Percentiles rank a stretch among this genome's conserved stretches.
Conservation (phyloP, 164 flowering plant species). For the Tinospora cordifolia region DNA sequence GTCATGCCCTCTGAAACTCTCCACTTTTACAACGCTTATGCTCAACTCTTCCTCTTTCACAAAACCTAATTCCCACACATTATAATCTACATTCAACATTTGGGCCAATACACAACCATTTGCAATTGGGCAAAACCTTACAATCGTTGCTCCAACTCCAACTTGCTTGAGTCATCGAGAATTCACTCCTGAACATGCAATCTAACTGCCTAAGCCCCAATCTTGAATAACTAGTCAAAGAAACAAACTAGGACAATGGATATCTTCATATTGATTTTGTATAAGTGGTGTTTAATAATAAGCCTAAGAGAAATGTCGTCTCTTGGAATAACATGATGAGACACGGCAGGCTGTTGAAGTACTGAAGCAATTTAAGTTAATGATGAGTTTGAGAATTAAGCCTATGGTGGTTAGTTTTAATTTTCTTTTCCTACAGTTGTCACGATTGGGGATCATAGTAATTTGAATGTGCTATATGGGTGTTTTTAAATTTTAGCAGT, state of each 20-base stretch:
- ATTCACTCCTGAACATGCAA: constrained; percentile 82
- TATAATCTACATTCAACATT: constrained; percentile 76
- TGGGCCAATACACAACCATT: constrained; percentile 49
- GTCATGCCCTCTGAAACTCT: constrained; percentile 67
- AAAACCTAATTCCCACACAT: constrained; percentile 60
- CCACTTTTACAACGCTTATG: constrained; percentile 47
- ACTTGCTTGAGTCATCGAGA: constrained; percentile 55
- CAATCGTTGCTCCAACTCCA: constrained; percentile 47
- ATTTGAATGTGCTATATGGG: constrained; percentile 49
- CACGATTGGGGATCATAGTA: constrained; percentile 22
- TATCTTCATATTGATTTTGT: constrained; percentile 35
- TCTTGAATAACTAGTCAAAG: constrained; percentile 8
- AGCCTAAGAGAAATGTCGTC: constrained; percentile 65
- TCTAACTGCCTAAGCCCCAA: constrained; percentile 33
- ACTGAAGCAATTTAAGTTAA: constrained; percentile 39
- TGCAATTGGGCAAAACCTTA: constrained; percentile 55
- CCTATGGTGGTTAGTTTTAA: constrained; percentile 68
- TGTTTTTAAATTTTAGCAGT: constrained; percentile 52
- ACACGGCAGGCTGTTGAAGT: constrained; percentile 42
- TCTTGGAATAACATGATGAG: constrained; percentile 75
- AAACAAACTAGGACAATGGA: constrained; percentile 1
- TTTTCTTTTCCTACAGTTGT: constrained; percentile 73
- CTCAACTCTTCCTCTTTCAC: constrained; percentile 17
- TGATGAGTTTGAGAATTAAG: constrained; percentile 51
- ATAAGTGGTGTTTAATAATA: constrained; percentile 43